phyloP scores from a whole-genome alignment of 345 rosid genomes.

The Luvunga scandens region DNA sequence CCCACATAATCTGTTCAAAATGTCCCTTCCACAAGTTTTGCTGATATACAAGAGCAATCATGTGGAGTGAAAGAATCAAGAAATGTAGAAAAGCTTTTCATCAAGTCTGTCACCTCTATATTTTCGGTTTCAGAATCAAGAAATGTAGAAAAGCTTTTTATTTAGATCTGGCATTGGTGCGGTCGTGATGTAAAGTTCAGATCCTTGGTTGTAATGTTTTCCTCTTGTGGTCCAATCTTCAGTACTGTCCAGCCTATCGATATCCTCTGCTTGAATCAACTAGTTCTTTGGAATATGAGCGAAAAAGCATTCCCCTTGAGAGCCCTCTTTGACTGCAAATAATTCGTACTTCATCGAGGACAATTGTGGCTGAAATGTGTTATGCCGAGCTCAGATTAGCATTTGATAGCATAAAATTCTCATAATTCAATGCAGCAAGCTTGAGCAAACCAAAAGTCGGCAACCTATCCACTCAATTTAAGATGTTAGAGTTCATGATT shows the following conservation, averaged over 20 bases:
- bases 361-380: not conserved
- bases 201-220: slow-evolving; percentile 42
- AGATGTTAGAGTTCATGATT: not conserved
- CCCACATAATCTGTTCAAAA: not conserved
- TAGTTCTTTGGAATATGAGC: slow-evolving; percentile 47
- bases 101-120: slow-evolving; percentile 26
- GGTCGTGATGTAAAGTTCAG: slow-evolving; percentile 63
- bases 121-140: slow-evolving; percentile 50
- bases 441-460: not conserved
- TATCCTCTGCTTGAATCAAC: slow-evolving; percentile 56
- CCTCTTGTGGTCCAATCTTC: slow-evolving; percentile 59
- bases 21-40: not conserved
- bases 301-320: slow-evolving; percentile 60
- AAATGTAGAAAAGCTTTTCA: not conserved
- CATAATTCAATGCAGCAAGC: not conserved
- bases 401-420: not conserved
- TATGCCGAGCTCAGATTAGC: not conserved
- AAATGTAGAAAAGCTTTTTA: slow-evolving; percentile 35
- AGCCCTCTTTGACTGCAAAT: slow-evolving; percentile 56
- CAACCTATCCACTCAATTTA: not conserved
- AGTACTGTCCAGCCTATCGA: slow-evolving; percentile 28
- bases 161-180: slow-evolving; percentile 56
- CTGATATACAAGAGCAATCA: not conserved
- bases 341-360: slow-evolving; percentile 5
- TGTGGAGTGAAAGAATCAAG: not conserved